Conservation (phyloP, 2,329 filamentous ascomycete genomes). For the Fusarium robinianum region DNA sequence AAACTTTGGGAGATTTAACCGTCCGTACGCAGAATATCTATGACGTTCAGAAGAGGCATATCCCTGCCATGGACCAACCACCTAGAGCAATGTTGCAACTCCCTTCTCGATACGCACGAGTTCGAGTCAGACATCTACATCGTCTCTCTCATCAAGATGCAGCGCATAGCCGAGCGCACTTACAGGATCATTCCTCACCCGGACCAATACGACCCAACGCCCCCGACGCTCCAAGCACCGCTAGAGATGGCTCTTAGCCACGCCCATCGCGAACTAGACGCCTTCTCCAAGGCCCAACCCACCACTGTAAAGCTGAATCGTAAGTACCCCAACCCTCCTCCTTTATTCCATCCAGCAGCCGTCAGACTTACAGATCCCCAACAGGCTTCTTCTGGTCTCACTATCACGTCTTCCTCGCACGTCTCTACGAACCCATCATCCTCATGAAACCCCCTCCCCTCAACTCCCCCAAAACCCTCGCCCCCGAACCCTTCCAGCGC, state of each 20-base stretch:
- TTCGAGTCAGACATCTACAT: slow-evolving; percentile 41
- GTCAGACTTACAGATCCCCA: rapidly evolving
- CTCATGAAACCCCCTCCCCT: slow-evolving; percentile 31
- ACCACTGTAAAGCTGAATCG: slow-evolving; percentile 28
- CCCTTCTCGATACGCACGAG: slow-evolving; percentile 36
- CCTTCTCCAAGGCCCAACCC: slow-evolving; percentile 28
- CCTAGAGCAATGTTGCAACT: slow-evolving; percentile 42
- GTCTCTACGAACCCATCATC: slow-evolving; percentile 47
- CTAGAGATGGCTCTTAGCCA: slow-evolving; percentile 42
- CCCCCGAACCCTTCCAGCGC: slow-evolving; percentile 34
- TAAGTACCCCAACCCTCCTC: neutral
- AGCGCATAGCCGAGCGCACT: slow-evolving; percentile 40
- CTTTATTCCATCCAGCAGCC: neutral
- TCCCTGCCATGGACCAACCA: slow-evolving; percentile 42
- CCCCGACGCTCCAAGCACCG: slow-evolving; percentile 31
- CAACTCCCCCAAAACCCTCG: slow-evolving; percentile 16
- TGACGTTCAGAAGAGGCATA: slow-evolving; percentile 41
- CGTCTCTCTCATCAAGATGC: slow-evolving; percentile 41
- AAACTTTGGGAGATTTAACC: neutral
- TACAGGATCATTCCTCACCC: slow-evolving; percentile 27
- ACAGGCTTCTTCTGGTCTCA: slow-evolving; percentile 43
- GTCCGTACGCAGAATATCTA: slow-evolving; percentile 27
- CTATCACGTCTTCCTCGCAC: slow-evolving; percentile 41
- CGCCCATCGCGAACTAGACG: slow-evolving; percentile 42
- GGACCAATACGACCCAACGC: slow-evolving; percentile 32